Evolutionary conservation across 768 basidiomycete species (phyloP).

Genomic region (Porphyrellus cyaneotinctus): DNA sequence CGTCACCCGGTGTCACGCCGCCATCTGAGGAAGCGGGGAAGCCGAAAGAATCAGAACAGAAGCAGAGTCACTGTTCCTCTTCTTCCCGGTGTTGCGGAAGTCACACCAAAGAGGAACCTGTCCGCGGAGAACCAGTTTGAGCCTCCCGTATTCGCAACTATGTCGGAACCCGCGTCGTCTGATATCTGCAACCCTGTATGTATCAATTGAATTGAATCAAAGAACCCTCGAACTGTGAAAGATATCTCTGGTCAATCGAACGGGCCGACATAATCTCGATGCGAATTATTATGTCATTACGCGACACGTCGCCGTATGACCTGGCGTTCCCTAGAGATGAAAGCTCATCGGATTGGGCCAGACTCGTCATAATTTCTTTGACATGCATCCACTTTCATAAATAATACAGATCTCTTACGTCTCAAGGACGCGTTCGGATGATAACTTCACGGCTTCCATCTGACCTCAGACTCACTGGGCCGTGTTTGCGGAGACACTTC

Average conservation of each 20-base stretch:
- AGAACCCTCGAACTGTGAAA: too few relatives aligned
- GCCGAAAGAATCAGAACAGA: not conserved
- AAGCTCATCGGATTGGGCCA: not conserved
- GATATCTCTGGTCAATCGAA: too few relatives aligned
- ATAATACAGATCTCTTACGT: not conserved
- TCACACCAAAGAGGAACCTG: not conserved
- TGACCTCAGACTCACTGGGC: not conserved
- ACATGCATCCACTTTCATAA: not conserved
- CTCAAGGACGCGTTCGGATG: not conserved
- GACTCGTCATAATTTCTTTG: too few relatives aligned
- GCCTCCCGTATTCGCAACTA: not conserved
- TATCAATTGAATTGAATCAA: too few relatives aligned
- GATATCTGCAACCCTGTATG: not conserved
- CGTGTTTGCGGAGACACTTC: not conserved
- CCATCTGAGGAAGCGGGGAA: constrained; percentile 1
- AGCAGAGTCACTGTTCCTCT: not conserved
- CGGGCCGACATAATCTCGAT: too few relatives aligned
- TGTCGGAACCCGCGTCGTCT: not conserved
- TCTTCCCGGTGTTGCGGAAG: not conserved
- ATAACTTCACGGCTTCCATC: too few relatives aligned
- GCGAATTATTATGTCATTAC: too few relatives aligned
- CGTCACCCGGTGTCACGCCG: not conserved
- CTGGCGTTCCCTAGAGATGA: too few relatives aligned
- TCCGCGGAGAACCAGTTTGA: constrained; percentile 8
- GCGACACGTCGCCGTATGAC: too few relatives aligned